These are phyloP conservation scores for Dalbergia cochinchinensis DNA, from an alignment of 306 rosid species.

Conservation along the genomic window DNA sequence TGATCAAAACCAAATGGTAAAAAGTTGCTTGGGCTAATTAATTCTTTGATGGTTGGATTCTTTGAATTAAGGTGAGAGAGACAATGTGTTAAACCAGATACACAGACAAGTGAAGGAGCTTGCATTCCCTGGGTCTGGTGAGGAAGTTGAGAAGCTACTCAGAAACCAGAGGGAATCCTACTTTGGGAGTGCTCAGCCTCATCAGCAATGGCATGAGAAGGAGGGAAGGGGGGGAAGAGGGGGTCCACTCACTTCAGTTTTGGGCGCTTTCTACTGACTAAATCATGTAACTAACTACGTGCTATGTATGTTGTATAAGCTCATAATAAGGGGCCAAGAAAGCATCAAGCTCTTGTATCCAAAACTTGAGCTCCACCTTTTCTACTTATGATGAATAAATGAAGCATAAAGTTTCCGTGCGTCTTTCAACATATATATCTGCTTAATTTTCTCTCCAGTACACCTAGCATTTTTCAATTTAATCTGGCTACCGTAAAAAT, in stretches of 20 bases:
- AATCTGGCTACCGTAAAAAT: not conserved
- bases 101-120: conserved; percentile 40
- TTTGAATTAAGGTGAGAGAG: conserved; percentile 39
- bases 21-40: too few relatives aligned
- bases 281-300: not conserved
- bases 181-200: conserved; percentile 47
- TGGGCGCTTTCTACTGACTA: conserved; percentile 26
- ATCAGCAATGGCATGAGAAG: conserved; percentile 5
- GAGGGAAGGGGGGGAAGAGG: not conserved
- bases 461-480: not conserved
- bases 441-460: not conserved
- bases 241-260: conserved; percentile 35
- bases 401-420: not conserved
- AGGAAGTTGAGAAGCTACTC: conserved; percentile 45
- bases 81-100: conserved; percentile 53
- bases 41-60: too few relatives aligned
- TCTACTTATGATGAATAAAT: conserved; percentile 28
- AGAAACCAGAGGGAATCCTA: conserved; percentile 39
- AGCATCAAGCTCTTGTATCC: not conserved
- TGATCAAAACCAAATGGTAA: too few relatives aligned
- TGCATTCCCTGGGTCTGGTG: conserved; percentile 43
- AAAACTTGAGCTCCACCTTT: conserved; percentile 6
- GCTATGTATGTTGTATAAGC: not conserved
- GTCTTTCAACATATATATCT: not conserved
- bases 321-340: not conserved